Evolutionary conservation across 768 basidiomycete genomes (phyloP).

Genomic region (Inosperma sp.): DNA sequence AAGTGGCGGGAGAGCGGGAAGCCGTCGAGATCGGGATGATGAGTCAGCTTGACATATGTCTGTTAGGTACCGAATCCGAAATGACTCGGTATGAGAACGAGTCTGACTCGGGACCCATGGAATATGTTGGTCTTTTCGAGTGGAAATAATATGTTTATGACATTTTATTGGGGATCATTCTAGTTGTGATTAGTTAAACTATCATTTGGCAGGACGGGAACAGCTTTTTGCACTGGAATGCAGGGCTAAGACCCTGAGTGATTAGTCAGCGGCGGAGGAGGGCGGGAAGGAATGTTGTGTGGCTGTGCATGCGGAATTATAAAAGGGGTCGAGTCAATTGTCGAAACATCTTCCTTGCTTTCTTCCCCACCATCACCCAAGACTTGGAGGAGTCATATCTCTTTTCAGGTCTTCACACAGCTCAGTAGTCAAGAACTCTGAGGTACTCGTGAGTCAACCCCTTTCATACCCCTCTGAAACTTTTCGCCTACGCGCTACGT

Average conservation of each 20-base stretch:
- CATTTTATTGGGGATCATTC: background rate
- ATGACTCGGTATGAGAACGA: constrained; percentile 31
- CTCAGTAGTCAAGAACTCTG: constrained; percentile 20
- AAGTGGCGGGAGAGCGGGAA: constrained; percentile 22
- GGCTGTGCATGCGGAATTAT: constrained; percentile 20
- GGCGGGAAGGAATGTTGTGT: constrained; percentile 10
- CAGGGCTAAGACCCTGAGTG: background rate
- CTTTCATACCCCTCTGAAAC: constrained; percentile 21
- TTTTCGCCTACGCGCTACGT: constrained; percentile 25
- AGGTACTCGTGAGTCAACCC: constrained; percentile 35
- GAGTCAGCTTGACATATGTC: constrained; percentile 20
- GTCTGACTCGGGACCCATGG: background rate
- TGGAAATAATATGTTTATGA: background rate
- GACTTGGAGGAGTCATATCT: constrained; percentile 18
- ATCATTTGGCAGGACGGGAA: background rate
- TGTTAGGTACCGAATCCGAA: constrained; percentile 18
- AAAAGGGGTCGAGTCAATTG: constrained; percentile 28
- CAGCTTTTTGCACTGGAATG: constrained; percentile 6
- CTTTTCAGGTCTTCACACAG: constrained; percentile 15
- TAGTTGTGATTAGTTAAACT: background rate
- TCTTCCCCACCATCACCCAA: constrained; percentile 5
- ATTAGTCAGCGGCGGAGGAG: background rate
- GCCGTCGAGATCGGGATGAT: constrained; percentile 23
- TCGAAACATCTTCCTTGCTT: constrained; percentile 14
- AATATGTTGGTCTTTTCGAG: background rate